phyloP scores from a whole-genome alignment of 2,329 filamentous ascomycete species.

The Hypoxylon rubiginosum region DNA sequence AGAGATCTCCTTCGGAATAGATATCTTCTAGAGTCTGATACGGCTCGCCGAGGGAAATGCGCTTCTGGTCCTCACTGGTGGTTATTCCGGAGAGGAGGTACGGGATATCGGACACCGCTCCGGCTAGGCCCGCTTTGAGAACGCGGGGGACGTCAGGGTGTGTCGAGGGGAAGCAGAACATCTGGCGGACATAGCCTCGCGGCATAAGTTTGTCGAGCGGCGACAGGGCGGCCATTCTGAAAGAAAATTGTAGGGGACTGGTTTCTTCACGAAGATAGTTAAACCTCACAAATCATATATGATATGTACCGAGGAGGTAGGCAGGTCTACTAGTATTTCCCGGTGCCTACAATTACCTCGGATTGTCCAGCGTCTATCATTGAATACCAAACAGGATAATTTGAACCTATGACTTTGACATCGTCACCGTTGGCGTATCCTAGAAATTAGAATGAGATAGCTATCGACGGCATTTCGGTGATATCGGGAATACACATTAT shows the following conservation, averaged over 20 bases:
- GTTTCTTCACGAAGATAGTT: neutral
- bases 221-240: slow-evolving; percentile 39
- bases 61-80: neutral
- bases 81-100: slow-evolving; percentile 46
- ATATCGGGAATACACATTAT: slow-evolving; percentile 10
- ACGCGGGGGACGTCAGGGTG: slow-evolving; percentile 10
- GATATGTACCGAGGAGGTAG: too few relatives aligned
- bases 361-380: neutral
- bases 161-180: slow-evolving; percentile 47
- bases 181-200: slow-evolving; percentile 47
- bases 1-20: slow-evolving; percentile 44
- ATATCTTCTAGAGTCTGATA: slow-evolving; percentile 42
- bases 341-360: neutral
- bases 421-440: slow-evolving; percentile 8
- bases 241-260: neutral
- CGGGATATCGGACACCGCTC: slow-evolving; percentile 43
- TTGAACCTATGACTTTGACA: neutral
- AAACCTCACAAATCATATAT: too few relatives aligned
- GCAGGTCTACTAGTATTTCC: neutral
- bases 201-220: slow-evolving; percentile 51
- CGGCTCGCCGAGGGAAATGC: slow-evolving; percentile 32
- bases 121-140: slow-evolving; percentile 39
- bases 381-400: neutral
- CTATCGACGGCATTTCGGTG: slow-evolving; percentile 4
- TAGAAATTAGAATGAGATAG: too few relatives aligned